phyloP scores from a whole-genome alignment of 1,139 yeast species.

The Tardiomyces blankii region DNA sequence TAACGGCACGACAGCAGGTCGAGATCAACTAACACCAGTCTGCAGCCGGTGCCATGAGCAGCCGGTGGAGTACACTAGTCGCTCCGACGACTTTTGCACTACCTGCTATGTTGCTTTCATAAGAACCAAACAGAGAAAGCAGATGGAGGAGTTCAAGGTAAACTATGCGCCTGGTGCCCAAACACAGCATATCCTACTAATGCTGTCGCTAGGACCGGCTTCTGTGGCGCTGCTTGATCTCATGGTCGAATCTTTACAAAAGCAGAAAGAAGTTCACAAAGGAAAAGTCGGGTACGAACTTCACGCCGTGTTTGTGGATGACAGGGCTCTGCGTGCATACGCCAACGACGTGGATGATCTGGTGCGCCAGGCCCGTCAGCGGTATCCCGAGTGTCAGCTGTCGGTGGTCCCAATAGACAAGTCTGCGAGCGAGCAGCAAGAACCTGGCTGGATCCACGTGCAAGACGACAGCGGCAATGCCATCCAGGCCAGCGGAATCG shows the following conservation, averaged over 20 bases:
- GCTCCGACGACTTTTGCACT: conserved; percentile 45
- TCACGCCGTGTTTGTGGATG: conserved; percentile 43
- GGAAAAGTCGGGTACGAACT: conserved; percentile 63
- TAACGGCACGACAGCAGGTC: too few species aligned
- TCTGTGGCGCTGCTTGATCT: conserved; percentile 63
- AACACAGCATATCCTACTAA: conserved; percentile 39
- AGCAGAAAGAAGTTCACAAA: conserved; percentile 47
- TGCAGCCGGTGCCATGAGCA: conserved; percentile 41
- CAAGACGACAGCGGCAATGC: not conserved
- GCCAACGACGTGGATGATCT: not conserved
- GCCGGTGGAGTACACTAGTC: conserved; percentile 38
- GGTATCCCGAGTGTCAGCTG: not conserved
- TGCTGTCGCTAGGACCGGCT: conserved; percentile 55
- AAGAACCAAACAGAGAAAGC: conserved; percentile 69
- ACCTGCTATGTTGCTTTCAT: conserved; percentile 65
- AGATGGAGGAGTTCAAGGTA: conserved; percentile 68
- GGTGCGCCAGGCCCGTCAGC: not conserved
- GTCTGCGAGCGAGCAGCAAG: not conserved
- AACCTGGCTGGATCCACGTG: not conserved
- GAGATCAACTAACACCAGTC: too few species aligned
- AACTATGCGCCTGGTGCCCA: conserved; percentile 26
- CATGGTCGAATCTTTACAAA: conserved; percentile 45
- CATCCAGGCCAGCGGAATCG: not conserved
- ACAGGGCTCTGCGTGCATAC: conserved; percentile 9
- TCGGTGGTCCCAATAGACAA: not conserved